Percentiles rank a stretch among this genome's conserved stretches.
phyloP scores from a whole-genome alignment of 257 asterid genomes.

The Oldenlandia corymbosa region DNA sequence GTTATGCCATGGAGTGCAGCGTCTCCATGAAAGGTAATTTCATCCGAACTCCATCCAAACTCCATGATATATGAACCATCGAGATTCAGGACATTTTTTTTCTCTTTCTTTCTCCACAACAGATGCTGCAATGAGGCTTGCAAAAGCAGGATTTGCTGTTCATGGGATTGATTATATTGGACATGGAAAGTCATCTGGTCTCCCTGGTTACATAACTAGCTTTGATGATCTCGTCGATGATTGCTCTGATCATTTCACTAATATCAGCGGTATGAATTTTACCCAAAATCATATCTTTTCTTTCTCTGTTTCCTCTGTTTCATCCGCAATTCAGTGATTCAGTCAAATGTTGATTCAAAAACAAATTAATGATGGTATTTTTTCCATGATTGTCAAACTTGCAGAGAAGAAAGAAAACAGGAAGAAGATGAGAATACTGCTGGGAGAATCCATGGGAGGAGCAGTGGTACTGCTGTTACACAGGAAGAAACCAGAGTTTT shows the following conservation, averaged over 20 bases:
- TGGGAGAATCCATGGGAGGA: constrained; percentile 88
- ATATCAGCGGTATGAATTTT: constrained; percentile 34
- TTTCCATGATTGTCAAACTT: neutral
- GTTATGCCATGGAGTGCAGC: constrained; percentile 62
- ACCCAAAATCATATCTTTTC: neutral
- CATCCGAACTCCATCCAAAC: neutral
- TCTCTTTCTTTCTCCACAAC: too few species aligned
- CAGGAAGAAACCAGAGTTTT: constrained; percentile 47
- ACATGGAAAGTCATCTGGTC: constrained; percentile 68
- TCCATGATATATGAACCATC: neutral
- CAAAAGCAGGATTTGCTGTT: constrained; percentile 52
- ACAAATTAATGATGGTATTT: too few species aligned
- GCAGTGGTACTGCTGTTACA: constrained; percentile 51
- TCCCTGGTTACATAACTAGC: constrained; percentile 32
- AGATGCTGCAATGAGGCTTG: constrained; percentile 45
- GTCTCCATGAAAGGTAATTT: constrained; percentile 48
- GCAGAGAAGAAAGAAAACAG: constrained; percentile 45
- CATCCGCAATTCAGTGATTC: too few species aligned
- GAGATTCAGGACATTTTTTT: too few species aligned
- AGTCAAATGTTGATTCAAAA: too few species aligned
- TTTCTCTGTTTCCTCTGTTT: neutral
- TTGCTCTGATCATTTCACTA: constrained; percentile 45
- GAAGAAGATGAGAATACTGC: constrained; percentile 50
- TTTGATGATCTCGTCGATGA: constrained; percentile 50
- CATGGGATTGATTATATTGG: constrained; percentile 63